Conservation (phyloP, 2,329 filamentous ascomycete genomes). For the Cadophora sp. region DNA sequence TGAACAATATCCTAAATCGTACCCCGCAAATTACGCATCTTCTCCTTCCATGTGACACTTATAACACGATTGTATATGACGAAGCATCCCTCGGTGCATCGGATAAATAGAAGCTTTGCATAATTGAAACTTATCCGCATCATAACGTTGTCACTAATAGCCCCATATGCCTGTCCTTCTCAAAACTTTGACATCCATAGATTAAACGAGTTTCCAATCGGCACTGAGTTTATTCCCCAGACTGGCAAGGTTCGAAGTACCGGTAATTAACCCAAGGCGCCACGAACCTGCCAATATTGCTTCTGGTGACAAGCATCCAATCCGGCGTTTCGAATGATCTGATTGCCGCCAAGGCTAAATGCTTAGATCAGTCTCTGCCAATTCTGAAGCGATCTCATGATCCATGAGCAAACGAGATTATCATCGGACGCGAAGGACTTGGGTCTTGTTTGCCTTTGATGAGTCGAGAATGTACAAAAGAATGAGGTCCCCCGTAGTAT, state of each 20-base stretch:
- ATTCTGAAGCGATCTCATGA: background rate
- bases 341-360: conserved; percentile 6
- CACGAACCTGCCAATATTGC: background rate
- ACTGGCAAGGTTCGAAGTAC: background rate
- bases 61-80: background rate
- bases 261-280: conserved; percentile 1
- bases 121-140: conserved; percentile 4
- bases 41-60: background rate
- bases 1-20: background rate
- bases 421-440: background rate
- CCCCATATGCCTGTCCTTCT: background rate
- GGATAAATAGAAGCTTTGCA: background rate
- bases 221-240: background rate
- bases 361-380: conserved; percentile 3
- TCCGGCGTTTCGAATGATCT: background rate
- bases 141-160: background rate
- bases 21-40: background rate
- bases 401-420: background rate
- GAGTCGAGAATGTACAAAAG: background rate
- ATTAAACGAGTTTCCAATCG: background rate
- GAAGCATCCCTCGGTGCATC: background rate
- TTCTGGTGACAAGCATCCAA: background rate
- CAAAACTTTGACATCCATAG: background rate
- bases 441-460: background rate
- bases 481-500: background rate